These are phyloP conservation scores for Atkinsonella hypoxylon DNA, from an alignment of 2,329 filamentous ascomycete genomes.

Conservation along the genomic window DNA sequence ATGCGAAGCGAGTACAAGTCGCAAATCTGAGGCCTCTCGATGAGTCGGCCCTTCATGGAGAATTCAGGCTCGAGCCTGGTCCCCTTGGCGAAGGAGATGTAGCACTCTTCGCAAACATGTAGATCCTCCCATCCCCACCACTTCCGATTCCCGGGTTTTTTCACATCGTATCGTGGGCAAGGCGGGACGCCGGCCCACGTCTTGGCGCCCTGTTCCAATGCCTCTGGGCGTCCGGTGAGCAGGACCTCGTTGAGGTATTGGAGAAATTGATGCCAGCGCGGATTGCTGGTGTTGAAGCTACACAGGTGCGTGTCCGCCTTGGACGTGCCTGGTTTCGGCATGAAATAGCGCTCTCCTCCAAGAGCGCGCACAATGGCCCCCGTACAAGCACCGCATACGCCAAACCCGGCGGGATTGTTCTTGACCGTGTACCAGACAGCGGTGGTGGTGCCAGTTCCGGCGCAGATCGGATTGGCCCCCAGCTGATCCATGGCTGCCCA, in stretches of 20 bases:
- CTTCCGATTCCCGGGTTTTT: constrained; percentile 4
- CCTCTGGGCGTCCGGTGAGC: constrained; percentile 13
- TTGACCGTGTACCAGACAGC: constrained; percentile 20
- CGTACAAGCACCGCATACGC: constrained; percentile 25
- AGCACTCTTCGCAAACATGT: constrained; percentile 26
- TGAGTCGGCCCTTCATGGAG: constrained; percentile 15
- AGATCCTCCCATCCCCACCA: constrained; percentile 26
- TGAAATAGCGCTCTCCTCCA: constrained; percentile 18
- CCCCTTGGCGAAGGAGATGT: constrained; percentile 19
- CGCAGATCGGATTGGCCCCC: constrained; percentile 18
- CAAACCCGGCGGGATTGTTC: constrained; percentile 18
- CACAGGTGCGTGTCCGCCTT: constrained; percentile 16
- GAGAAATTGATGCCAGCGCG: constrained; percentile 15
- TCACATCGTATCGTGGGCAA: constrained; percentile 12
- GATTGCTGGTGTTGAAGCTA: constrained; percentile 21
- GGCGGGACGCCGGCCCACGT: constrained; percentile 18
- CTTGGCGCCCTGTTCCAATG: constrained; percentile 17
- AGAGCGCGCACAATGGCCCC: constrained; percentile 20
- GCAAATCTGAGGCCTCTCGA: constrained; percentile 18
- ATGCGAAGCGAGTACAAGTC: constrained; percentile 27
- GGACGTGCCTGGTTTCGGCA: constrained; percentile 10
- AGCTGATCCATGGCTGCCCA: constrained; percentile 20
- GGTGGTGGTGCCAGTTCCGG: constrained; percentile 17
- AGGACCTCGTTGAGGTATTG: constrained; percentile 15
- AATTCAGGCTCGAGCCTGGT: constrained; percentile 4